These are phyloP conservation scores for Ettlia oleoabundans DNA, from an alignment of 139 green algal species.

Conservation along the genomic window DNA sequence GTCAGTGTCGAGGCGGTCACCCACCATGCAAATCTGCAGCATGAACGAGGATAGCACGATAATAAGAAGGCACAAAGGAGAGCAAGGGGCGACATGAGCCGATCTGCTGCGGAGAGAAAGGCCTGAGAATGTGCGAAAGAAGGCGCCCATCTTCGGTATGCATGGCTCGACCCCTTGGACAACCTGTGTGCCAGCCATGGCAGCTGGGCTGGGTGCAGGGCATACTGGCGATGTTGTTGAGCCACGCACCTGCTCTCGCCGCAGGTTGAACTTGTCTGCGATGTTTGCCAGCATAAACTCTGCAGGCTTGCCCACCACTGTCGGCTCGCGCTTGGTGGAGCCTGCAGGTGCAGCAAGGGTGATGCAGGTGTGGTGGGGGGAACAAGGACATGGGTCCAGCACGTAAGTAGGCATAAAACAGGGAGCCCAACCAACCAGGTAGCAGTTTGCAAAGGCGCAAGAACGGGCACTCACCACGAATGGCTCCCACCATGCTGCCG, in stretches of 20 bases:
- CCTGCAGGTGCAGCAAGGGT: slow-evolving; percentile 47
- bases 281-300: slow-evolving; percentile 99
- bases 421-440: background rate
- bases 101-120: too few relatives aligned
- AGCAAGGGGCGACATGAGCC: too few relatives aligned
- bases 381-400: background rate
- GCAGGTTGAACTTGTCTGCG: slow-evolving; percentile 69
- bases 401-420: background rate
- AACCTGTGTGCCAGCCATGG: too few relatives aligned
- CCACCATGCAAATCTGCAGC: slow-evolving; percentile 97
- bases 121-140: too few relatives aligned
- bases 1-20: slow-evolving; percentile 98
- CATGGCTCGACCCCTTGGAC: too few relatives aligned
- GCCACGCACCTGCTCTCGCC: slow-evolving; percentile 48
- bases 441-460: background rate
- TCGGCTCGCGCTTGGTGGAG: slow-evolving; percentile 91
- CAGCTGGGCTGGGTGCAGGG: too few relatives aligned
- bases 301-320: slow-evolving; percentile 94
- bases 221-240: too few relatives aligned
- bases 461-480: slow-evolving; percentile 63
- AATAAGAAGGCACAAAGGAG: too few relatives aligned
- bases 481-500: slow-evolving; percentile 96
- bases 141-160: too few relatives aligned
- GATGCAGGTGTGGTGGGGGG: too few relatives aligned
- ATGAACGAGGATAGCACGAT: too few relatives aligned